Evolutionary conservation across 805 yeast genomes (phyloP).

Genomic region (Pichia eremophila): DNA sequence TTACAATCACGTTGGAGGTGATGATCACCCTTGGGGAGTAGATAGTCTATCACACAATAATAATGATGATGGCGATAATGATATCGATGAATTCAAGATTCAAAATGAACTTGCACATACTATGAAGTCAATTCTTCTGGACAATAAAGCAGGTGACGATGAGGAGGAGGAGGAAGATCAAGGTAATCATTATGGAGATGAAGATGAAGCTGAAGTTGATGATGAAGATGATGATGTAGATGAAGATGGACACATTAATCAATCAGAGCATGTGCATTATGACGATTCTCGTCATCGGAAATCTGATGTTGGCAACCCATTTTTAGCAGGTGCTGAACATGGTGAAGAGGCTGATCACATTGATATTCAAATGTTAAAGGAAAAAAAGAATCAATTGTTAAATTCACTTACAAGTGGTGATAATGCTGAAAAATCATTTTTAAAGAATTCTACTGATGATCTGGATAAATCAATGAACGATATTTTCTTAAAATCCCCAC

Average conservation of each 20-base stretch:
- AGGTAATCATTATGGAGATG: too few species aligned
- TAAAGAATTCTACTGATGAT: not conserved
- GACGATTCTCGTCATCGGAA: slow-evolving; percentile 5
- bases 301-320: slow-evolving; percentile 6
- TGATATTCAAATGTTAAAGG: slow-evolving; percentile 16
- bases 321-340: slow-evolving; percentile 1
- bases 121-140: slow-evolving; percentile 10
- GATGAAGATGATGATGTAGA: slow-evolving; percentile 4
- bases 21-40: not conserved
- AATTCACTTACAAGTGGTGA: slow-evolving; percentile 28
- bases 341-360: slow-evolving; percentile 6
- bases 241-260: not conserved
- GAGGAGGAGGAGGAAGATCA: slow-evolving; percentile 6
- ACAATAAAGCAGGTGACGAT: slow-evolving; percentile 3
- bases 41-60: not conserved
- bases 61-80: not conserved
- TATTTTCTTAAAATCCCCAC: slow-evolving; percentile 11
- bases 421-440: not conserved
- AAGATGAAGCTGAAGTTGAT: slow-evolving; percentile 13
- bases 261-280: slow-evolving; percentile 8
- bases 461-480: not conserved
- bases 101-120: slow-evolving; percentile 17
- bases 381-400: slow-evolving; percentile 29
- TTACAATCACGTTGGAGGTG: not conserved
- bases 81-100: slow-evolving; percentile 12